These are phyloP conservation scores for Drosera capensis DNA, from an alignment of 148 eudicot species.

Conservation along the genomic window DNA sequence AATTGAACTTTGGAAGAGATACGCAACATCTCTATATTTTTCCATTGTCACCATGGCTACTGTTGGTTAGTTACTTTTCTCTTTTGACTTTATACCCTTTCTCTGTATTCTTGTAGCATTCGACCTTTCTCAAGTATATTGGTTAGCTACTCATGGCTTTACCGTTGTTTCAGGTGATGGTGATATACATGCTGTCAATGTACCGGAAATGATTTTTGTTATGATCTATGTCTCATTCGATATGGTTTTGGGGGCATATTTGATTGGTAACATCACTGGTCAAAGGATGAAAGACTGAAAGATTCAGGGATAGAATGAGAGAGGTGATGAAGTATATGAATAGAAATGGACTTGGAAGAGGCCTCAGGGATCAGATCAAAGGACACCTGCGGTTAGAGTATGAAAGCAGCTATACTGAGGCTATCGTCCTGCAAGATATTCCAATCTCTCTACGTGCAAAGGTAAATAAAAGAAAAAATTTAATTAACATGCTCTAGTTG, in stretches of 20 bases:
- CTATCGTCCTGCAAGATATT: constrained; percentile 45
- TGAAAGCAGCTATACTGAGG: constrained; percentile 63
- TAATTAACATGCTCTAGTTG: background rate
- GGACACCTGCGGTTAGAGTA: constrained; percentile 52
- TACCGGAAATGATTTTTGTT: constrained; percentile 66
- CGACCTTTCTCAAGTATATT: background rate
- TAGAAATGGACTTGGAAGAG: constrained; percentile 46
- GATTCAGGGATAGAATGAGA: constrained; percentile 54
- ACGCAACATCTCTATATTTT: constrained; percentile 71
- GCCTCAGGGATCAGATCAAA: constrained; percentile 52
- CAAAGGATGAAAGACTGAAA: constrained; percentile 60
- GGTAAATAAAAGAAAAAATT: constrained; percentile 30
- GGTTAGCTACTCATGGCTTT: background rate
- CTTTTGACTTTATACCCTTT: background rate
- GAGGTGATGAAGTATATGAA: constrained; percentile 59
- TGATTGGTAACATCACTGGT: constrained; percentile 74
- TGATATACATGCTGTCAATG: constrained; percentile 64
- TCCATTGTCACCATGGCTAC: constrained; percentile 95
- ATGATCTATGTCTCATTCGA: constrained; percentile 72
- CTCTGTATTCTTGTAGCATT: background rate
- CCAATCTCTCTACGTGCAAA: constrained; percentile 65
- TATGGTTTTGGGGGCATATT: constrained; percentile 63
- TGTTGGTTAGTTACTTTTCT: constrained; percentile 48
- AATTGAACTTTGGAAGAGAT: constrained; percentile 66
- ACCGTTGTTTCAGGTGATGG: constrained; percentile 43